Base-by-base conservation (phyloP, 2,329 filamentous ascomycete species). In the Leptographium radiaticola region DNA sequence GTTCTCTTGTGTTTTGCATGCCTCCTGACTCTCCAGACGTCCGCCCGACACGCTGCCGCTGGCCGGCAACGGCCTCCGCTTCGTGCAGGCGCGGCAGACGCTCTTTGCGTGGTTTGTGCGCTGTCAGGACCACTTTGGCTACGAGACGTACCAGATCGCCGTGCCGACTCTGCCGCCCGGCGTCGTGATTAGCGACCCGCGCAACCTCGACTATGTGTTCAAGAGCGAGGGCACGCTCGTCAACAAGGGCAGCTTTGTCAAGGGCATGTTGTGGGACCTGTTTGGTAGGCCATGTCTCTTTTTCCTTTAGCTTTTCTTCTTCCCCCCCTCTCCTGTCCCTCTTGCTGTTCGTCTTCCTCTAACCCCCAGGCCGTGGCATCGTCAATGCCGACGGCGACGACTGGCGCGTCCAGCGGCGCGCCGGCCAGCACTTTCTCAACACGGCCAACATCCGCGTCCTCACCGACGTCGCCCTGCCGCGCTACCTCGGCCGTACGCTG, bases 331-430 rank as follows among this genome's bases (percentile, higher is more conserved):
- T 39, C 25, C 33, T 30, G 34, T 13, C 33, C 25, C n/a, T 16
- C 34, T 12, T 31, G 4, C 11, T 13, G 9, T 15, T 7, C 18
- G 15, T 49, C 44, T 44, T 30, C 12, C 9, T 16, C 31, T 25
- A 30, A n/a, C 34, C 15, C 39, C n/a, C 30, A 76, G 74, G 79
- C 1, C 72, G 80, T 58, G 81, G 81, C 31, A 84, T 85, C 59
- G 83, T 84, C 65, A 85, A 84, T 59, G 75, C 76, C 31, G 81
- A 84, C 56, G 81, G 81, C 43, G 76, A 81, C 25, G 62, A 80
- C 30, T 84, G 81, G 81, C 77, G 72, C 56, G 67, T 76, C 2
- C 81, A 84, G 67, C 72, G 81, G 47, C 83, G 77, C 62, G 81
- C 80, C 5, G 81, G 81, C 1, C 58, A 77, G 15, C 65, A 74